Base-by-base conservation (phyloP, 176 grass and related monocot genomes). In the Avena eriantha region DNA sequence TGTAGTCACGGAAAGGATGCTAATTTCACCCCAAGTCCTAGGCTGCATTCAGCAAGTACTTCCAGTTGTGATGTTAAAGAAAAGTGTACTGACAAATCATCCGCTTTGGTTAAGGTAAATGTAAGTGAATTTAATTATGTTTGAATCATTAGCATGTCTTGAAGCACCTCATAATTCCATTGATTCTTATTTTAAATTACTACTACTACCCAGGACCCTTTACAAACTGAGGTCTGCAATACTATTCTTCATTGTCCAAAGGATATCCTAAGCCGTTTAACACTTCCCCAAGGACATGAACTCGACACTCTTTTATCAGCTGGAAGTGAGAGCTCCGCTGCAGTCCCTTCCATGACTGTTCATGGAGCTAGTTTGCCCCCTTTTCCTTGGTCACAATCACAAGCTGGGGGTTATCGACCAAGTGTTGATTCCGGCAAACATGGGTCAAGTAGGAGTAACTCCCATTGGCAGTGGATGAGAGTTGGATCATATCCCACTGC, bases 381-480 rank as follows among this genome's bases (percentile, higher is more conserved):
- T 86, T 95, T 96, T 93, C 53, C 86, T 26, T 99, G 97, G 97
- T 99, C 94, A 73, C 85, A 60, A 17, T 78, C 88, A 91, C 92
- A 93, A 68, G 63, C 74, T 69, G 92, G 90, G 51, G 66, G 85
- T 84, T 89, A 79, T 80, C 93, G 93, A 76, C 80, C 87, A 57
- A 91, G 34, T 88, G 74, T 78, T 74, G 92, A 99, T 80, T 83
- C 65, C 63, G 83, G 88, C 77, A 99, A 92, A 94, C 84, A 91
- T 85, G 86, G 87, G 23, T 89, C 81, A 6, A 83, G 73, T 87
- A 93, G 86, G 82, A 93, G 81, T 71, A 82, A 73, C 48, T 87
- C 77, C 29, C 93, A 91, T 19, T 81, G 91, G 88, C 93, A 86
- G 69, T 99, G 97, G 97, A 74, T 96, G 69, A 96, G 85, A 88